A percentile compares a stretch with the other conserved stretches of the same genome.
phyloP scores from a whole-genome alignment of 2,329 filamentous ascomycete species.

The Dothideomycetes sp. region DNA sequence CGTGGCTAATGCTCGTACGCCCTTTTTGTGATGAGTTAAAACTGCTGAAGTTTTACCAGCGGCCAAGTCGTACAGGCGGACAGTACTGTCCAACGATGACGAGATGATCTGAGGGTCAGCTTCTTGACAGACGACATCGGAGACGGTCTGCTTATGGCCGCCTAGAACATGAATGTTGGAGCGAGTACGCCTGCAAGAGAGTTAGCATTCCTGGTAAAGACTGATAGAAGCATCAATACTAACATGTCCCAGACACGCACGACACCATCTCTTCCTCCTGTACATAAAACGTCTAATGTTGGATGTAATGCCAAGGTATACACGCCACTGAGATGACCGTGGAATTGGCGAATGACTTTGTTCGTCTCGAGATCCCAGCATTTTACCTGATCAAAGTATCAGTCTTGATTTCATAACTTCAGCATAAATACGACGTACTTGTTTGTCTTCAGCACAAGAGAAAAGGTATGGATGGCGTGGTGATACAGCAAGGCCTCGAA shows the following conservation, averaged over 20 bases:
- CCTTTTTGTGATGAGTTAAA: constrained; percentile 97
- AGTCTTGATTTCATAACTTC: too few species aligned
- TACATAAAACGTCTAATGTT: constrained; percentile 87
- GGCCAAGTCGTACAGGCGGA: constrained; percentile 89
- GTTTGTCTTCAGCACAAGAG: constrained; percentile 97
- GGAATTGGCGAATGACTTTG: constrained; percentile 93
- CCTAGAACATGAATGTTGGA: constrained; percentile 90
- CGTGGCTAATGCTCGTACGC: constrained; percentile 71
- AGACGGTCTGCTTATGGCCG: constrained; percentile 84
- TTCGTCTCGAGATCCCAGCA: constrained; percentile 99
- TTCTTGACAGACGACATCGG: constrained; percentile 86
- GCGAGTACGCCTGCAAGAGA: constrained; percentile 53
- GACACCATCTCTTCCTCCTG: constrained; percentile 87
- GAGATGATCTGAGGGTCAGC: constrained; percentile 94
- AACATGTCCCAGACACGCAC: constrained; percentile 94
- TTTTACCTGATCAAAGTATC: too few species aligned
- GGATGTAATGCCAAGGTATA: constrained; percentile 92
- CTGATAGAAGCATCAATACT: neutral
- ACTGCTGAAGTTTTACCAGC: constrained; percentile 95
- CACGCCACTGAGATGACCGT: constrained; percentile 91
- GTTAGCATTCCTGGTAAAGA: neutral
- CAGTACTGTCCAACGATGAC: constrained; percentile 82
- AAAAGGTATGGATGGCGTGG: constrained; percentile 94
- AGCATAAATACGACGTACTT: too few species aligned
- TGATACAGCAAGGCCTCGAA: constrained; percentile 84